Conservation (phyloP, 805 yeast species). For the Pichia sporocuriosa region DNA sequence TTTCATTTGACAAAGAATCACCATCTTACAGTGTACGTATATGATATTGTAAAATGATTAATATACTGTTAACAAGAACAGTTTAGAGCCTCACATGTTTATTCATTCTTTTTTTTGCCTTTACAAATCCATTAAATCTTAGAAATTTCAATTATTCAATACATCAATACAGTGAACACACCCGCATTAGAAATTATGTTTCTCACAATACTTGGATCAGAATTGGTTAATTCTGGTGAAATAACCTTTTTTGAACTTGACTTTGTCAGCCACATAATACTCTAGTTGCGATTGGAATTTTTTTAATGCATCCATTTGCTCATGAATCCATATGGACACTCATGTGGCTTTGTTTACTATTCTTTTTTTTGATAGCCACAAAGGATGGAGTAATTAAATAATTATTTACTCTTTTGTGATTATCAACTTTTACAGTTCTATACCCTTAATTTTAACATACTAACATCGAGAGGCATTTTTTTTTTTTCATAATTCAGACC, state of each 20-base stretch:
- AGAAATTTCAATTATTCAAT: not conserved
- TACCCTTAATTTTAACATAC: not conserved
- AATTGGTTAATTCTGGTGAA: constrained; percentile 6
- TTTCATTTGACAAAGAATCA: too few relatives aligned
- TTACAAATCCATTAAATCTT: not conserved
- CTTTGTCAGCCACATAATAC: constrained; percentile 9
- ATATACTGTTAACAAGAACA: too few relatives aligned
- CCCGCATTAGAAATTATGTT: constrained; percentile 7
- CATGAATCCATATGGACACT: constrained; percentile 46
- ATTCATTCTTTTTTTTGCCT: not conserved
- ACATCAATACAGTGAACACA: not conserved
- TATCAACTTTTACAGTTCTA: too few relatives aligned
- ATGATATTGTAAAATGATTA: too few relatives aligned
- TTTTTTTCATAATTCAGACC: constrained; percentile 17
- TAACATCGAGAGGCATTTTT: constrained; percentile 7
- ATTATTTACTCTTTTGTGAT: too few relatives aligned
- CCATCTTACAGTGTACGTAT: too few relatives aligned
- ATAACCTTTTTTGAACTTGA: constrained; percentile 2
- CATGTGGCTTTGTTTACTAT: constrained; percentile 32
- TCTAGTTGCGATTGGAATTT: not conserved
- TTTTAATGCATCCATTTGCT: constrained; percentile 16
- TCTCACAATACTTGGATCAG: constrained; percentile 7
- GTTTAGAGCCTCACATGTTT: too few relatives aligned
- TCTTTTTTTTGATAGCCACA: constrained; percentile 25
- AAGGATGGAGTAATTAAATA: too few relatives aligned